Evolutionary conservation across 75 land plant genomes (phyloP), one percentile per base, ranked within the genome.

Genomic region (Picea glauca): DNA sequence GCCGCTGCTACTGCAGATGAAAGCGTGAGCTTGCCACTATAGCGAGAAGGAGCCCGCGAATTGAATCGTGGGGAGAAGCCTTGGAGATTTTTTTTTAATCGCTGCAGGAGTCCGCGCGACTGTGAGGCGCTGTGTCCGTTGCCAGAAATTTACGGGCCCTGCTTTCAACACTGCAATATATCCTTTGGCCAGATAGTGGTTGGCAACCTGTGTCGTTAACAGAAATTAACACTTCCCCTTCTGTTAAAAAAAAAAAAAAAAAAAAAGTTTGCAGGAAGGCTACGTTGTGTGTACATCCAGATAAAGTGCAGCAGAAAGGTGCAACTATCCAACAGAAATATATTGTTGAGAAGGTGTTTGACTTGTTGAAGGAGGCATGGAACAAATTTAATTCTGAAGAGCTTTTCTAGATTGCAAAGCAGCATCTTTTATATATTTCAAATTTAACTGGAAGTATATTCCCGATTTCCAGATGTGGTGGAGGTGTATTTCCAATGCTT

Each of bases 251-350:
- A n/a, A 26, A 94, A 94, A 70, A 26, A 94, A 94, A 70, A 26
- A 94, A 94, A 70, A 96, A 94, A 80, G 95, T 93, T 18, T 94
- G 91, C 67, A 88, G 88, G 62, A 92, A 90, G 78, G 93, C 99
- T 70, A 93, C 90, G 20, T 90, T 96, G 64, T 90, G 84, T 72
- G 83, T 96, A 35, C 99, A 96, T 78, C 99, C 99, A 35, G 98
- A 96, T 84, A 96, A 96, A 83, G 95, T 96, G 60, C 99, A 96
- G 82, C 98, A 94, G 82, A 96, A 91, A 83, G 99, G 99, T 77
- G 99, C 98, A 4, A 94, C 78, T 74, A 65, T 91, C 56, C 90
- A 94, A 74, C 99, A 96, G 80, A 94, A 94, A 75, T 94, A 92
- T 77, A 86, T 92, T 73, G 98, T 93, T 58, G 99, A 96, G 81